Evolutionary conservation across 176 grass and related monocot genomes (phyloP), one percentile per base, ranked within the genome.

Genomic region (Avena sativa): DNA sequence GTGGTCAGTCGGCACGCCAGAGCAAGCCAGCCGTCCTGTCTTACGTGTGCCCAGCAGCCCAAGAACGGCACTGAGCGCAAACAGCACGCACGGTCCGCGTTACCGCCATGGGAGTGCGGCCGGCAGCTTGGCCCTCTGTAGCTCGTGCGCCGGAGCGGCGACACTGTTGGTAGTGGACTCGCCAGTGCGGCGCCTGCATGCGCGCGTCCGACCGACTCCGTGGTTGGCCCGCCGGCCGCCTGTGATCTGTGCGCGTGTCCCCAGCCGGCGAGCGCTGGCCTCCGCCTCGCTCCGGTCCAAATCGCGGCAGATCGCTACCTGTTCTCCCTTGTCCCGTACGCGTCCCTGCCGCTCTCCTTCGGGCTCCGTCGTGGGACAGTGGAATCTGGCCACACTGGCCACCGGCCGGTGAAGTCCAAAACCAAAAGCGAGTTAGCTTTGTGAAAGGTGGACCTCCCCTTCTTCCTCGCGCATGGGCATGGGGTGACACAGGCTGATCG

Each of bases 121-220:
- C 46, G 71, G 71, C 71, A 74, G 71, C 46, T 14, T 9, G 17
- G 13, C 21, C 12, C 71, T 74, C 71, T 74, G 71, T 74, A 74
- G 46, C 71, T 28, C 46, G 71, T 74, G 71, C 69, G 2, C 26
- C 23, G 9, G 69, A 38, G 34, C 61, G 14, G 61, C 43, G 21
- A 19, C 87, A 44, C 61, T 71, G 74, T 72, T 47, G 73, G 32
- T 49, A 84, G 81, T 84, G 89, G 84, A 87, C 46, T 83, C 30
- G 55, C 28, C 84, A 64, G 84, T 50, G 77, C 69, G 9, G 40
- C 20, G 79, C 36, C 38, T 32, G 62, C 62, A 30, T 34, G 61
- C 40, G 40, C 6, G 32, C 32, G 32, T 34, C 32, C 32, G 32
- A 34, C 34, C n/a, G 49, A 4, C n/a, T n/a, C 34, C 13, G 68